phyloP scores from a whole-genome alignment of 75 land plant genomes.

The Sequoiadendron giganteum region DNA sequence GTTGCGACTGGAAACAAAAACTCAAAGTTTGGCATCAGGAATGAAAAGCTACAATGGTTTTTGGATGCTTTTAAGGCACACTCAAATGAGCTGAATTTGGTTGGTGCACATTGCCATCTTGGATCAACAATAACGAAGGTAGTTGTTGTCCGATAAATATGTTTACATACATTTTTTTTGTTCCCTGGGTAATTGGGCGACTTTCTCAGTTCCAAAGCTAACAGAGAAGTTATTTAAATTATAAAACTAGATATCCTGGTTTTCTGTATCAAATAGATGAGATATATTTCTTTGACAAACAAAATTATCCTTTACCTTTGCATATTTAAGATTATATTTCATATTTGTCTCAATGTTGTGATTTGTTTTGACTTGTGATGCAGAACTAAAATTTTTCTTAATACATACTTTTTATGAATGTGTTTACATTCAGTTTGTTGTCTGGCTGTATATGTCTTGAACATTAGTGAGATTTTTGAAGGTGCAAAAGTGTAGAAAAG shows the following conservation, averaged over 20 bases:
- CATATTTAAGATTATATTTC: not conserved
- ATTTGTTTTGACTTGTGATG: not conserved
- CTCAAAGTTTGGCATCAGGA: conserved; percentile 95
- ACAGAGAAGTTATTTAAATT: not conserved
- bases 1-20: conserved; percentile 98
- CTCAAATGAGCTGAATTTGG: conserved; percentile 76
- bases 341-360: not conserved
- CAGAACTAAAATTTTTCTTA: not conserved
- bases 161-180: not conserved
- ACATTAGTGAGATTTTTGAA: not conserved
- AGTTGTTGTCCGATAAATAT: not conserved
- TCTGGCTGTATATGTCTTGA: not conserved
- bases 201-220: not conserved
- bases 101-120: conserved; percentile 95
- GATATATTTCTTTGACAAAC: not conserved
- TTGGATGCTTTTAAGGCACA: conserved; percentile 81
- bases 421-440: not conserved
- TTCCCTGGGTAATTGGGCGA: not conserved
- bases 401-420: not conserved
- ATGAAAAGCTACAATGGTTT: conserved; percentile 95
- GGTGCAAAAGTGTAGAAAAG: not conserved
- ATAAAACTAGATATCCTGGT: not conserved
- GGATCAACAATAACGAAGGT: conserved; percentile 99
- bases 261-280: not conserved
- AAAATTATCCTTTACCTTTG: not conserved